Conservation (phyloP, 768 basidiomycete species). For the Amanita exitialis region DNA sequence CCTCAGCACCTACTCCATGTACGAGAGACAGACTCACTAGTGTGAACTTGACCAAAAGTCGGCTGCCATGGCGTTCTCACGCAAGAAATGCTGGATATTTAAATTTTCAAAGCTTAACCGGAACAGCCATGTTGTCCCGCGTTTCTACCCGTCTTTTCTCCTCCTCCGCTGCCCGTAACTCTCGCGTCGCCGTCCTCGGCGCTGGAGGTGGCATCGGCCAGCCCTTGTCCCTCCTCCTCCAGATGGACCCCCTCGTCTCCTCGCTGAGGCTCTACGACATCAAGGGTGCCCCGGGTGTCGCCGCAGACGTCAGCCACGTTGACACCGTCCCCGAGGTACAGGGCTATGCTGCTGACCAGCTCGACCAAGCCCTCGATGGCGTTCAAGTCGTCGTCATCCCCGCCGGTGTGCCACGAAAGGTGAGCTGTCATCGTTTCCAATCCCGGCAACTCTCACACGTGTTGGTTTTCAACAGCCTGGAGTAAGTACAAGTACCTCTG, state of each 20-base stretch:
- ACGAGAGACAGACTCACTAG: constrained; percentile 4
- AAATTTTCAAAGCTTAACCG: constrained; percentile 9
- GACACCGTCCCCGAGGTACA: constrained; percentile 67
- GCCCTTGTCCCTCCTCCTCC: constrained; percentile 88
- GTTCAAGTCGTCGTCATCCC: constrained; percentile 94
- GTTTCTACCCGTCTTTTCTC: constrained; percentile 64
- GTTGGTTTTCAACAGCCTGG: constrained; percentile 50
- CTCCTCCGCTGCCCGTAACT: constrained; percentile 56
- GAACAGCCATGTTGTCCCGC: constrained; percentile 52
- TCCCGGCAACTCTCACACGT: background rate
- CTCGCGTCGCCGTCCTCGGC: constrained; percentile 94
- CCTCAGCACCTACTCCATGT: constrained; percentile 2
- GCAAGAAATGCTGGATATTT: background rate
- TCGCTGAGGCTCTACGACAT: constrained; percentile 89
- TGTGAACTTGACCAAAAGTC: constrained; percentile 12
- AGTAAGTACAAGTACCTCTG: constrained; percentile 59
- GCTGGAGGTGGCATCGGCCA: constrained; percentile 99
- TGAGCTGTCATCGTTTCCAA: constrained; percentile 17
- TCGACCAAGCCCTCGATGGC: constrained; percentile 84
- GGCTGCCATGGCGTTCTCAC: constrained; percentile 8
- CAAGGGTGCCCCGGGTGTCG: constrained; percentile 92
- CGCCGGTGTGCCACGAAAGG: constrained; percentile 98
- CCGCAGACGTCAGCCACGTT: constrained; percentile 93
- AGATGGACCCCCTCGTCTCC: constrained; percentile 84
- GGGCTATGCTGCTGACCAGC: constrained; percentile 77